Evolutionary conservation across 2,329 filamentous ascomycete species (phyloP).

Genomic region (Alternaria ethzedia): DNA sequence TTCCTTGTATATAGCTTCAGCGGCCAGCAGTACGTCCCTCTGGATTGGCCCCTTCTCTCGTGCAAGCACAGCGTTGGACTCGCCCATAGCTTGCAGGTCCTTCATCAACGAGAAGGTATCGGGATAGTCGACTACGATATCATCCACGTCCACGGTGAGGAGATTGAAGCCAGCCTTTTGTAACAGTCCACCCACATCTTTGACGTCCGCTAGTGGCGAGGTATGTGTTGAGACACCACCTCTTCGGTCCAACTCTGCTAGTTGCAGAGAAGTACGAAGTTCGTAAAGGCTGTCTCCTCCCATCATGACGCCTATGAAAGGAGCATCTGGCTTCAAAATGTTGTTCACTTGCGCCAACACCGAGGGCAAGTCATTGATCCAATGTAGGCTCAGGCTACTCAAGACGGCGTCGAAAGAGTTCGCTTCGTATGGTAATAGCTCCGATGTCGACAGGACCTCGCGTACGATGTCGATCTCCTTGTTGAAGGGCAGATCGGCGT

Average conservation of each 20-base stretch:
- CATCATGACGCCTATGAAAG: constrained; percentile 95
- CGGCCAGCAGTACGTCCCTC: constrained; percentile 84
- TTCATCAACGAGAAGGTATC: constrained; percentile 89
- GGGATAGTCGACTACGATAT: constrained; percentile 94
- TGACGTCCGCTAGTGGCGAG: constrained; percentile 88
- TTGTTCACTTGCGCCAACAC: constrained; percentile 84
- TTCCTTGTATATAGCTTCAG: constrained; percentile 85
- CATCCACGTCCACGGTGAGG: constrained; percentile 95
- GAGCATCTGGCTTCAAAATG: constrained; percentile 85
- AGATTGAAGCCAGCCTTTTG: constrained; percentile 91
- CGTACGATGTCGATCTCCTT: constrained; percentile 73
- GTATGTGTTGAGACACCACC: constrained; percentile 93
- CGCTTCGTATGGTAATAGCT: constrained; percentile 76
- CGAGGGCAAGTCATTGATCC: constrained; percentile 95
- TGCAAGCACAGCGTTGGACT: constrained; percentile 87
- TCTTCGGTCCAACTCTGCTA: constrained; percentile 86
- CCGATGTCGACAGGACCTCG: constrained; percentile 75
- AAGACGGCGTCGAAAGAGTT: constrained; percentile 87
- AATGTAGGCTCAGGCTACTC: constrained; percentile 89
- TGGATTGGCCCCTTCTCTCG: constrained; percentile 78
- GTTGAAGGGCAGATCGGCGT: constrained; percentile 77
- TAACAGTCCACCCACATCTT: constrained; percentile 86
- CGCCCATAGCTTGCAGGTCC: constrained; percentile 95
- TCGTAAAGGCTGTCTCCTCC: constrained; percentile 95
- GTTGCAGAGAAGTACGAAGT: constrained; percentile 87